A percentile compares a stretch with the other conserved stretches of the same genome.
phyloP scores from a whole-genome alignment of 2,329 filamentous ascomycete species.

The Huntiella bhutanensis region DNA sequence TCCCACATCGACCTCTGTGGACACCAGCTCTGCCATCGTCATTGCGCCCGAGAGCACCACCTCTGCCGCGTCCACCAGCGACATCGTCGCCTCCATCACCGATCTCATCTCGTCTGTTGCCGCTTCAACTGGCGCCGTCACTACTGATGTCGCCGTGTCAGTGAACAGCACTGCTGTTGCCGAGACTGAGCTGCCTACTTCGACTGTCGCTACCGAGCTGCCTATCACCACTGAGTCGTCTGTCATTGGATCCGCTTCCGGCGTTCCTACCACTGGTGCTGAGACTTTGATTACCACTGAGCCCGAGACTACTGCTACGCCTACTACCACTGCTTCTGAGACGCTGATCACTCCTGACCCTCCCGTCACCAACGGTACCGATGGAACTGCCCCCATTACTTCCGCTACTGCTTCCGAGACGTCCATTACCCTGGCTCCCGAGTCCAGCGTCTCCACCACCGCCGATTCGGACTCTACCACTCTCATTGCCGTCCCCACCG shows the following conservation, averaged over 20 bases:
- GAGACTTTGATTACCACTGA: slow-evolving; percentile 8
- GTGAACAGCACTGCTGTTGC: background rate
- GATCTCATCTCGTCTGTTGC: slow-evolving; percentile 1
- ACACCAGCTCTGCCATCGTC: slow-evolving; percentile 1
- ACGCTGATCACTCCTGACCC: slow-evolving; percentile 12
- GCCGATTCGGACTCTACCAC: slow-evolving; percentile 12
- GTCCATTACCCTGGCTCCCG: slow-evolving; percentile 7
- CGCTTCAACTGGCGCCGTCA: background rate
- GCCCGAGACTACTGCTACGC: slow-evolving; percentile 1
- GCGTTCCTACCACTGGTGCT: slow-evolving; percentile 6
- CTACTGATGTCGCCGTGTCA: background rate
- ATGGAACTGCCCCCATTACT: slow-evolving; percentile 7
- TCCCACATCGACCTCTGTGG: background rate
- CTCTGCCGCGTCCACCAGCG: slow-evolving; percentile 12
- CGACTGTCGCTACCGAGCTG: background rate
- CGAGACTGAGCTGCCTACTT: slow-evolving; percentile 7
- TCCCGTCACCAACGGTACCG: slow-evolving; percentile 6
- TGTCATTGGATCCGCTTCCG: slow-evolving; percentile 4
- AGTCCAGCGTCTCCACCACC: slow-evolving; percentile 10
- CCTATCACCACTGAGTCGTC: background rate
- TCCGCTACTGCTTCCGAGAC: slow-evolving; percentile 5
- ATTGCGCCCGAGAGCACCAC: slow-evolving; percentile 12
- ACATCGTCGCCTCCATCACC: slow-evolving; percentile 3
- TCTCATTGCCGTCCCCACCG: slow-evolving; percentile 10
- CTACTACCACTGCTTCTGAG: background rate